These are phyloP conservation scores for Mycena metata DNA, from an alignment of 768 basidiomycete genomes.

Conservation along the genomic window DNA sequence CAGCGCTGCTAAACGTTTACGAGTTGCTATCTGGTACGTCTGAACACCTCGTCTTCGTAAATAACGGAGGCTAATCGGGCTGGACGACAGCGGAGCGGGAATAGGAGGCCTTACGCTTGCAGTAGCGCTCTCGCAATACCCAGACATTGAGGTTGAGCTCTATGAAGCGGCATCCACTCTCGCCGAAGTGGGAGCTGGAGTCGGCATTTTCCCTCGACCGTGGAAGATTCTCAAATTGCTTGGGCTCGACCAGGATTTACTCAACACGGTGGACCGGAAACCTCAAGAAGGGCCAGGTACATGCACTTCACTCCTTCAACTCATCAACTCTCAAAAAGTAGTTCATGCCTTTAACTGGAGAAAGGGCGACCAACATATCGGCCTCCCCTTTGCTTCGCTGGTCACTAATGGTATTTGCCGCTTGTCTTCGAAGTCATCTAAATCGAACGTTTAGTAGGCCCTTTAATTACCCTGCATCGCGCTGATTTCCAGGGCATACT, in stretches of 20 bases:
- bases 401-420: constrained; percentile 65
- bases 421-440: constrained; percentile 10
- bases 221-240: constrained; percentile 64
- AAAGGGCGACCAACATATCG: constrained; percentile 71
- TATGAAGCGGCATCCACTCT: constrained; percentile 67
- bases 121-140: constrained; percentile 61
- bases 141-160: constrained; percentile 68
- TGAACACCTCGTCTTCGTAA: constrained; percentile 25
- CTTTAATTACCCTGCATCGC: constrained; percentile 69
- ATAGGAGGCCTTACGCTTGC: constrained; percentile 64
- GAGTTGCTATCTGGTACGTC: constrained; percentile 69
- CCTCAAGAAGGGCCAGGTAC: constrained; percentile 59
- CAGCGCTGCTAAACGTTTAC: constrained; percentile 53
- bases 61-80: constrained; percentile 30
- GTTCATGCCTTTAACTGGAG: constrained; percentile 68
- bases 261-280: constrained; percentile 53
- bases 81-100: constrained; percentile 60
- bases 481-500: constrained; percentile 76
- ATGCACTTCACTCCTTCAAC: constrained; percentile 1
- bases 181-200: constrained; percentile 72
- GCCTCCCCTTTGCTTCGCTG: constrained; percentile 66
- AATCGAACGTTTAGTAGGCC: constrained; percentile 52
- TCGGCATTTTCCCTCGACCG: constrained; percentile 66
- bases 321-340: constrained; percentile 40
- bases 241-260: constrained; percentile 61